Evolutionary conservation across 352 stramenopile genomes (phyloP).

Genomic region (Phytophthora citrophthora): DNA sequence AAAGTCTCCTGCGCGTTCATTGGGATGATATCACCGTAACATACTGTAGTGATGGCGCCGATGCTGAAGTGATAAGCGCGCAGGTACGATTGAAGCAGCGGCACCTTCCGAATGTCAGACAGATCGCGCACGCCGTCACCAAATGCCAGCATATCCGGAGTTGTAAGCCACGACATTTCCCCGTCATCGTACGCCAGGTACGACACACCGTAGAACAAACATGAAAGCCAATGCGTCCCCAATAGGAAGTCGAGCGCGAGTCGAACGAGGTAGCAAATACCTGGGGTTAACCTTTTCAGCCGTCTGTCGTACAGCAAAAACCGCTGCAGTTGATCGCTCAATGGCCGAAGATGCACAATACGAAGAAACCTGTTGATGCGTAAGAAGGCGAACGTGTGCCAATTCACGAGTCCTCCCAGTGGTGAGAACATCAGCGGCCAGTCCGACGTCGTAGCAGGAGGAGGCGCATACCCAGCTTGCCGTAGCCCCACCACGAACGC

Average conservation of each 20-base stretch:
- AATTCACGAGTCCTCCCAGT: constrained; percentile 39
- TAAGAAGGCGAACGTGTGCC: constrained; percentile 55
- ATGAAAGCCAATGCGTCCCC: constrained; percentile 64
- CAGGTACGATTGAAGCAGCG: constrained; percentile 47
- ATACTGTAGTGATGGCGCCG: constrained; percentile 78
- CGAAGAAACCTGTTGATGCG: constrained; percentile 64
- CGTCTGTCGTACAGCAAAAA: constrained; percentile 61
- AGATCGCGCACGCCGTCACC: constrained; percentile 30
- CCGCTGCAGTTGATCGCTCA: constrained; percentile 55
- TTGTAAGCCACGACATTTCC: constrained; percentile 59
- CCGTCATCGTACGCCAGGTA: constrained; percentile 50
- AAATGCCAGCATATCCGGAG: constrained; percentile 65
- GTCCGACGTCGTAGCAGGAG: constrained; percentile 28
- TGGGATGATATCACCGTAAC: constrained; percentile 71
- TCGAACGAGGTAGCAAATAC: constrained; percentile 47
- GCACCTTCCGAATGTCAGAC: constrained; percentile 40
- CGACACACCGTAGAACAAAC: constrained; percentile 59
- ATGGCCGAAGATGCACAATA: constrained; percentile 48
- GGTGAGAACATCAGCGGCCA: constrained; percentile 21
- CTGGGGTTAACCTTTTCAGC: constrained; percentile 27
- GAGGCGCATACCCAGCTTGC: constrained; percentile 20
- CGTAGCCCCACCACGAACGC: constrained; percentile 22
- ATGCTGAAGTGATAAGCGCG: constrained; percentile 77
- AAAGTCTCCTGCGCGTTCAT: constrained; percentile 69
- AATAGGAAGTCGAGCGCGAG: constrained; percentile 58